Conservation (phyloP, 805 yeast species). For the Kazachstania psychrophila region DNA sequence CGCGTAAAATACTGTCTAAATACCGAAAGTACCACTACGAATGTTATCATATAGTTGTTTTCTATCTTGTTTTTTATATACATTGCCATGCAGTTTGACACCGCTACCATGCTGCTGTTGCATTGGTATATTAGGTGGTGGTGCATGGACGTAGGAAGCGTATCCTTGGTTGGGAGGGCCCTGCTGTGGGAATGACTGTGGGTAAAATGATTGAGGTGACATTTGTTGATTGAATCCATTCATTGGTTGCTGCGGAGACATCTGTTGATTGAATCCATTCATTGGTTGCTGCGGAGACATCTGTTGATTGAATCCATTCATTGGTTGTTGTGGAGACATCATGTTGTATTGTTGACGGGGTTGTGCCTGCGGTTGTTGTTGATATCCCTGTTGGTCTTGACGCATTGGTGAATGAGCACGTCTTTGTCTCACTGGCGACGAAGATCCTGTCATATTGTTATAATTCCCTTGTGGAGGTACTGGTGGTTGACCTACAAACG, state of each 20-base stretch:
- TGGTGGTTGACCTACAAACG: slow-evolving; percentile 1
- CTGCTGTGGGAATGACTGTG: slow-evolving; percentile 1
- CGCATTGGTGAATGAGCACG: slow-evolving; percentile 3
- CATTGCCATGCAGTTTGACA: slow-evolving; percentile 39
- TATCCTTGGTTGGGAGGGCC: slow-evolving; percentile 2
- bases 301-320: slow-evolving; percentile 3
- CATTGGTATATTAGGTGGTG: slow-evolving; percentile 8
- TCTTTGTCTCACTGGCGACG: neutral
- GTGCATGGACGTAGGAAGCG: slow-evolving; percentile 5
- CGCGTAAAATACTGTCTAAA: no score
- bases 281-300: slow-evolving; percentile 2
- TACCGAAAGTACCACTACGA: slow-evolving; percentile 60
- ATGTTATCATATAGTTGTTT: slow-evolving; percentile 55
- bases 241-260: slow-evolving; percentile 2
- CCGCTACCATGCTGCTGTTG: slow-evolving; percentile 18
- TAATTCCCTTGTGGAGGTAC: neutral
- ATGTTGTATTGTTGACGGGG: neutral
- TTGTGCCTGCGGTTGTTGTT: slow-evolving; percentile 8
- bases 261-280: neutral
- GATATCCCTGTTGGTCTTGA: slow-evolving; percentile 4
- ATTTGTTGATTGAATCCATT: slow-evolving; percentile 3
- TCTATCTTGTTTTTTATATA: slow-evolving; percentile 36
- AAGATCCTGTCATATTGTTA: neutral
- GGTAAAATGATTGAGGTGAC: slow-evolving; percentile 1
- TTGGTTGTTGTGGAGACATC: slow-evolving; percentile 4